Percentiles rank a stretch among this genome's conserved stretches.
Evolutionary conservation across 108 stramenopile species (phyloP).

Genomic region (Halocafeteria seosinensis): DNA sequence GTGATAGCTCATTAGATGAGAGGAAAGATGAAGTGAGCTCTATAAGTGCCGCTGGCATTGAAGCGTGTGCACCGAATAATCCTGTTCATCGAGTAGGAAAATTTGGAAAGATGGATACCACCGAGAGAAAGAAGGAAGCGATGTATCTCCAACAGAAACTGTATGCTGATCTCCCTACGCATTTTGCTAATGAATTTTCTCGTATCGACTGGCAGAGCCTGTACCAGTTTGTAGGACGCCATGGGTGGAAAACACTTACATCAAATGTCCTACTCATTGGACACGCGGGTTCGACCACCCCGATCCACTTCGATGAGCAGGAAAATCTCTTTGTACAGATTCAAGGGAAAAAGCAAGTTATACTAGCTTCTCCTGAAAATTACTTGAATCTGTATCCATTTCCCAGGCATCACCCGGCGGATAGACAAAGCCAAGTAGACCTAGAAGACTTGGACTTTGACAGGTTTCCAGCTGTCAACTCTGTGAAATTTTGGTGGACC

Average conservation of each 20-base stretch:
- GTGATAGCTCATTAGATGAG: too few relatives aligned
- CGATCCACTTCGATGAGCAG: slow-evolving; percentile 9
- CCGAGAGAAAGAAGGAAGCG: too few relatives aligned
- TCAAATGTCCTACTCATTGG: background rate
- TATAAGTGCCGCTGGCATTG: too few relatives aligned
- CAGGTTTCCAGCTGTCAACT: background rate
- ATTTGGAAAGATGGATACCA: too few relatives aligned
- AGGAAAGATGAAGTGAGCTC: too few relatives aligned
- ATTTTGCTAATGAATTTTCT: too few relatives aligned
- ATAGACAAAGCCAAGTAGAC: background rate
- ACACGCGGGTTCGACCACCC: background rate
- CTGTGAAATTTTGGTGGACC: background rate
- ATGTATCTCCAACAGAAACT: too few relatives aligned
- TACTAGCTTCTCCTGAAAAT: background rate
- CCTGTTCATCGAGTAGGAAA: too few relatives aligned
- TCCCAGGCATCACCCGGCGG: background rate
- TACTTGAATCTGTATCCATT: background rate
- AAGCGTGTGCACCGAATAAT: too few relatives aligned
- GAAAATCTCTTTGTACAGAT: slow-evolving; percentile 2
- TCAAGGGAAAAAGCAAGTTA: background rate
- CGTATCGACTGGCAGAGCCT: too few relatives aligned
- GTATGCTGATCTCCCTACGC: too few relatives aligned
- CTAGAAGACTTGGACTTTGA: background rate
- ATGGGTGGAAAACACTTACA: background rate
- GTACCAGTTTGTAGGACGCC: too few relatives aligned